Base-by-base conservation (phyloP, 1,284 basidiomycete species). In the Pascua sp. region DNA sequence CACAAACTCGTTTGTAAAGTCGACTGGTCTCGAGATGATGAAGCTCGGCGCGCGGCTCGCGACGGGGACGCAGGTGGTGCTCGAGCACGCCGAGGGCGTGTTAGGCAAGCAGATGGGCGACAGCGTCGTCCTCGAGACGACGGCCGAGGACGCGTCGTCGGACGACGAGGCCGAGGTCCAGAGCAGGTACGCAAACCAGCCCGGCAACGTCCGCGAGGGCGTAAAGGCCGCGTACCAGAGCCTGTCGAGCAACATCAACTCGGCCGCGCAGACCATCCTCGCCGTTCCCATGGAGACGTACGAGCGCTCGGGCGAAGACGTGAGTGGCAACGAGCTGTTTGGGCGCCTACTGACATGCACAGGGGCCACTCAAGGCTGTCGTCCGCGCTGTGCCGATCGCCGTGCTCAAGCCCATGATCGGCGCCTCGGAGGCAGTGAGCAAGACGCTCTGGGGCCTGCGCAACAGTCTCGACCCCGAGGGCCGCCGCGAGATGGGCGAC, bases 261-360 rank as follows among this genome's bases (percentile, higher is more conserved):
- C 89, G 38, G 95, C 95, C 4, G 96, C 95, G 12, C 95, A 98
- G 78, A 98, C 96, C 0, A 98, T 98, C 63, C 82, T 98, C 37
- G 95, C 96, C 0, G 91, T 98, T 1, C 95, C 95, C 0, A 98
- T 98, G 93, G 96, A 98, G 75, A 92, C 97, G 15, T 97, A 98
- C 68, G 95, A 98, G 75, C 82, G 88, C 58, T 88, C 89, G 12
- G 89, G 89, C 15, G 88, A 86, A 53, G 89, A 93, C 82, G 92
- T 89, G 67, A 72, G 83, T 78, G 47, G 4, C 9, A 13, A 36
- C 42, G 5, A 42, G 0, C 5, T 48, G 42, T 48, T 41, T 32
- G 50, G 10, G 16, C 36, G 46, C 46, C 24, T 39, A 9, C 53
- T 40, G 46, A 55, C 61, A 51, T 32, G 24, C 24, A 1, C 67